These are phyloP conservation scores for Ajuga reptans DNA, from an alignment of 305 asterid species.

Conservation along the genomic window DNA sequence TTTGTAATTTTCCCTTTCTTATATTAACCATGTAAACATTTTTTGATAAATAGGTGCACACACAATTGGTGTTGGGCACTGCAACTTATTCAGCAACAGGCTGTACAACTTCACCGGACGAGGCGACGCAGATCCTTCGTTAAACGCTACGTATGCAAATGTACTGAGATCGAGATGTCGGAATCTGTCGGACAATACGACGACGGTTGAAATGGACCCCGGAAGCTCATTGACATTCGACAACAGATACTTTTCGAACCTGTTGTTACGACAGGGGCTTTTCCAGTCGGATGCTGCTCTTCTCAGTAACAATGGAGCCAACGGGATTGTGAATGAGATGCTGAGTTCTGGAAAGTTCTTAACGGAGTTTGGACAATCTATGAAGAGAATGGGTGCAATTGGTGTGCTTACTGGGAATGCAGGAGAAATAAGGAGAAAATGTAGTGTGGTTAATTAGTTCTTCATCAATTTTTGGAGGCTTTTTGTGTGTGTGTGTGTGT, in stretches of 20 bases:
- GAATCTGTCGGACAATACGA: slow-evolving; percentile 1
- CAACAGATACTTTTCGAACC: background rate
- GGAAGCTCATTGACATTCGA: slow-evolving; percentile 3
- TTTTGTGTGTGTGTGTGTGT: background rate
- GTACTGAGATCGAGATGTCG: background rate
- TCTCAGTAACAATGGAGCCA: background rate
- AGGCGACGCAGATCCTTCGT: slow-evolving; percentile 30
- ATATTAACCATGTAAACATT: too few relatives aligned
- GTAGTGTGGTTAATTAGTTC: slow-evolving; percentile 28
- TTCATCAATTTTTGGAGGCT: background rate
- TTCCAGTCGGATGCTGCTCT: slow-evolving; percentile 16
- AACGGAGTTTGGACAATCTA: slow-evolving; percentile 3
- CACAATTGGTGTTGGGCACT: slow-evolving; percentile 36
- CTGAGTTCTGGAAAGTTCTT: background rate
- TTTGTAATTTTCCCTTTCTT: too few relatives aligned
- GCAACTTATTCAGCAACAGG: slow-evolving; percentile 33
- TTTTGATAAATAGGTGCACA: slow-evolving; percentile 27
- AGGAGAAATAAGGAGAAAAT: slow-evolving; percentile 40
- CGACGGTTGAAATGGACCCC: slow-evolving; percentile 19
- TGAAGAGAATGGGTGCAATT: slow-evolving; percentile 37
- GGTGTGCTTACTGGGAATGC: slow-evolving; percentile 33
- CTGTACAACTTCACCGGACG: slow-evolving; percentile 42
- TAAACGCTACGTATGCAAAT: slow-evolving; percentile 23
- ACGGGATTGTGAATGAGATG: background rate
- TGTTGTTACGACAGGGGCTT: background rate